These are phyloP conservation scores for Mortierella sp. DNA, from an alignment of 371 early-diverging fungal genomes.

Conservation along the genomic window DNA sequence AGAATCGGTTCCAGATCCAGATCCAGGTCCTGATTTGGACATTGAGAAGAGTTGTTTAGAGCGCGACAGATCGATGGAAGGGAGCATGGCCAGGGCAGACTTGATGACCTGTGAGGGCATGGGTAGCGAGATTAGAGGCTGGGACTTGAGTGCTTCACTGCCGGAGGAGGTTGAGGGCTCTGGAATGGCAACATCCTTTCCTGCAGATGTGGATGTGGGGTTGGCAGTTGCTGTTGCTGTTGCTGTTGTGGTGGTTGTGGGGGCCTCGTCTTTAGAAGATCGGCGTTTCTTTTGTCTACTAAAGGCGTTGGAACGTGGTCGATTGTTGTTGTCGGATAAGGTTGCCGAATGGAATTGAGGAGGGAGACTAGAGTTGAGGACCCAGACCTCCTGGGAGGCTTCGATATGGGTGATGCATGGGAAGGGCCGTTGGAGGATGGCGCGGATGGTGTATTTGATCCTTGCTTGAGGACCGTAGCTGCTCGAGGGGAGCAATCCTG, in stretches of 20 bases:
- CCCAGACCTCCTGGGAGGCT: conserved; percentile 54
- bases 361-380: conserved; percentile 38
- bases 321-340: background rate
- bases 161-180: background rate
- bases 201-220: background rate
- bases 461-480: conserved; percentile 39
- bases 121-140: conserved; percentile 13
- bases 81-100: conserved; percentile 38
- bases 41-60: conserved; percentile 17
- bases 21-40: background rate
- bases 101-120: conserved; percentile 36
- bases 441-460: conserved; percentile 48
- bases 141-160: background rate
- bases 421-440: conserved; percentile 51
- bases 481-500: conserved; percentile 37
- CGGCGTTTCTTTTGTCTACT: conserved; percentile 1
- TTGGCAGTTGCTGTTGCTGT: background rate
- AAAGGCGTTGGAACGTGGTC: background rate
- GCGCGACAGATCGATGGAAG: conserved; percentile 31
- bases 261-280: background rate
- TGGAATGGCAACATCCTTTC: background rate
- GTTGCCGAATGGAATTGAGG: conserved; percentile 16
- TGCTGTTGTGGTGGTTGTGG: background rate
- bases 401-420: conserved; percentile 42
- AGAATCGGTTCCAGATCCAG: background rate